Evolutionary conservation across 345 rosid genomes (phyloP), one percentile per base, ranked within the genome.

Genomic region (Aquilaria sinensis): DNA sequence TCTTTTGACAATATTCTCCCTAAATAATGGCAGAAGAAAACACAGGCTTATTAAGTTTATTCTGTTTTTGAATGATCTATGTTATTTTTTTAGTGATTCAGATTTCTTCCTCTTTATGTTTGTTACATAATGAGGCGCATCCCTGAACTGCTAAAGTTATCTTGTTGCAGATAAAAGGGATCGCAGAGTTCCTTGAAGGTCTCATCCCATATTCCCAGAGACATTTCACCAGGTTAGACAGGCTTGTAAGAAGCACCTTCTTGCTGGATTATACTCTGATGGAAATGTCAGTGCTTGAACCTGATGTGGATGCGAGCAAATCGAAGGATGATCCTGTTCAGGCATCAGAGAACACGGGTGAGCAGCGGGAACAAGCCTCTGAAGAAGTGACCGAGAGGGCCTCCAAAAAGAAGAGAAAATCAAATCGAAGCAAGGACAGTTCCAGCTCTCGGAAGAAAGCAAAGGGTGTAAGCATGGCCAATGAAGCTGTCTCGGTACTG

Each of bases 191-290:
- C 51, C 85, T 90, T 32, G 99, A 94, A 77, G 97, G 92, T 57
- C 80, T 88, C 11, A 84, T 86, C 53, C 97, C 96, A 41, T 94
- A 90, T 82, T 79, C 95, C 8, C 91, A 85, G 72, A 85, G 97
- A 75, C 97, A 94, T 77, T 90, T 81, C 77, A 79, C 70, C 75
- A 85, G 99, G 80, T 71, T 94, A 52, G 99, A 94, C 71, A 82
- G 97, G 67, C 87, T 86, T 32, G 85, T 83, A 9, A 82, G 97
- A 73, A 93, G 96, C 83, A 88, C 96, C 37, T 88, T 78, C 75
- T 72, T 90, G 81, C 70, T 94, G 75, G 97, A 94, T 70, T 94
- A 94, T 67, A 86, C 86, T 31, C 81, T 94, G 63, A 68, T 75
- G 3, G 89, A 88, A 75, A 90, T 94, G 99, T 83, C 90, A 10